Percentiles rank a stretch among this genome's conserved stretches.
phyloP scores from a whole-genome alignment of 208 protist species.

The Trypanosoma cruzi region DNA sequence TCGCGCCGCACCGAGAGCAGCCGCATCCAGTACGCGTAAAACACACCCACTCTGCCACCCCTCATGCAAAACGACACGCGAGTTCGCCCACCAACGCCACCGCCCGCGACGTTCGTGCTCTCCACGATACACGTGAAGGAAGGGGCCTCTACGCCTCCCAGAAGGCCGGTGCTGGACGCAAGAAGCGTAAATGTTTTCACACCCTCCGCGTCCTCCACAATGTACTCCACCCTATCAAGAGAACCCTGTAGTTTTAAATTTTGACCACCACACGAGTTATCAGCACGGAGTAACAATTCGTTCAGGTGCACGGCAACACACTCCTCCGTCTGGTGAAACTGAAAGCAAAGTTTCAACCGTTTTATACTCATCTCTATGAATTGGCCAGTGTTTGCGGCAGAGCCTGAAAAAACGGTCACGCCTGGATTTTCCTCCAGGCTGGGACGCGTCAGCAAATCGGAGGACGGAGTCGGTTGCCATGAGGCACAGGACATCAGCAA shows the following conservation, averaged over 20 bases:
- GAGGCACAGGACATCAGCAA: conserved; percentile 3
- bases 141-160: neutral
- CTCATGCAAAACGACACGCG: neutral
- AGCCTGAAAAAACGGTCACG: neutral
- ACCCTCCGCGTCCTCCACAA: neutral
- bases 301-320: neutral
- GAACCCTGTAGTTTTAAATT: neutral
- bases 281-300: neutral
- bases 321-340: neutral
- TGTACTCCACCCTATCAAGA: conserved; percentile 8
- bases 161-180: conserved; percentile 1
- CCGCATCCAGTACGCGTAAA: conserved; percentile 19
- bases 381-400: neutral
- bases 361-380: neutral
- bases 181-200: conserved; percentile 14
- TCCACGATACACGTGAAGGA: conserved; percentile 12
- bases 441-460: neutral
- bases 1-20: neutral
- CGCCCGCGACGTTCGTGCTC: neutral
- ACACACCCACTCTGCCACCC: conserved; percentile 11
- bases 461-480: neutral
- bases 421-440: neutral
- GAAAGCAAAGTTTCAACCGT: conserved; percentile 8
- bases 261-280: neutral
- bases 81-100: neutral